Evolutionary conservation across 2,329 filamentous ascomycete genomes (phyloP), one percentile per base, ranked within the genome.

Genomic region (Alternaria novae-zelandiae): DNA sequence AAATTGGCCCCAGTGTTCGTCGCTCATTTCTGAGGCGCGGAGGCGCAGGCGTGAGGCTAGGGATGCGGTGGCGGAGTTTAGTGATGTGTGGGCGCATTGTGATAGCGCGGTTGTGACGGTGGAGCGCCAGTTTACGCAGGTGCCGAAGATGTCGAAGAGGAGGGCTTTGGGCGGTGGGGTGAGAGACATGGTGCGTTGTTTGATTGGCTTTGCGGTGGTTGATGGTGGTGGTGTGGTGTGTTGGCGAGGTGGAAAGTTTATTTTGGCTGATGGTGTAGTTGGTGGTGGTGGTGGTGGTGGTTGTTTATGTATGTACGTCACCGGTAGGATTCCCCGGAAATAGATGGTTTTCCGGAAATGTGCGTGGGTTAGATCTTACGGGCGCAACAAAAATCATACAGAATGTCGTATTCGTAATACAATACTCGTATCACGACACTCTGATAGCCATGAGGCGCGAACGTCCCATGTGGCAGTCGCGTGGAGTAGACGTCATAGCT

Each of bases 91-190:
- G 13, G 87, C 85, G 43, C 84, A 83, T 11, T 82, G 74, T 23
- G 80, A 76, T 51, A 96, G 85, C 57, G 87, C 86, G 9, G 84
- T 81, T 13, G 85, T 87, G 20, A 96, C 87, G 2, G 88, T 88
- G 43, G 83, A 83, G 60, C 91, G 89, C 91, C 92, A 95, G 82
- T 95, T 86, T 49, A 96, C 92, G 66, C 90, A 88, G 1, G 93
- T 96, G 46, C 91, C 91, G 78, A 94, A 94, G 71, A 93, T 87
- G 80, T 94, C 91, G 74, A 93, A 93, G 57, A 89, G 84, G 32
- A 94, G 82, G 8, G 87, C 90, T 68, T 88, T 88, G 66, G 81
- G 80, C 9, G 70, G 59, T 10, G 68, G 70, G 12, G 64, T 53
- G 5, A 76, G 54, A 54, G 72, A 64, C 76, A 78, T 78, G 3